Base-by-base conservation (phyloP, 805 yeast species). In the Schwanniomyces pseudopolymorphus region DNA sequence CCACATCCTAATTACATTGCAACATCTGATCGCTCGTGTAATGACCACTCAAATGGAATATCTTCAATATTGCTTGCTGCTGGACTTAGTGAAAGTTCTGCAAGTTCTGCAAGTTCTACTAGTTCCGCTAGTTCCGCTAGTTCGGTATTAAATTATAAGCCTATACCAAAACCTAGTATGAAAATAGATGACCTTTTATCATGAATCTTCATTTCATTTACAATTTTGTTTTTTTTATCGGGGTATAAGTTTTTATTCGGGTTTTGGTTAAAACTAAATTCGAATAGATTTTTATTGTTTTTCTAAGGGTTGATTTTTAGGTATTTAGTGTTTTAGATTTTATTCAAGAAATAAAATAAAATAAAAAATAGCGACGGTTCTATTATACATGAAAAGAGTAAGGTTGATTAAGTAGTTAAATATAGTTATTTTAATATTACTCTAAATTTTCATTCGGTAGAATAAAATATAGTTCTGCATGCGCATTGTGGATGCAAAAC, bases 31-130 rank as follows among this genome's bases (percentile, higher is more conserved):
- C 16, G 10, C 13, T 14, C 49, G 22, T 1, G 22, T 4, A 33
- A 26, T 20, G 37, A 47, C 31, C 26, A 25, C 14, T 6, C 20
- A 13, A 43, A 27, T 38, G 70, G 70, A 3, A 66, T 67, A 19
- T 56, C 60, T n/a, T 59, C 70, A 5, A 61, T 67, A 16, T 50
- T 67, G 16, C 50, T 60, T 35, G 72, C 70, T 4, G 72, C 70
- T 2, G 58, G 57, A 11, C 24, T 54, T 40, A 52, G 44, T 37
- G 46, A 47, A 10, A 40, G 21, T 14, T 21, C 27, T 6, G 22
- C 39, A 7, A 22, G 17, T 42, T 19, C 16, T 6, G 11, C 19
- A 19, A 17, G 36, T 25, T 40, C 42, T n/a, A n/a, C n/a, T n/a
- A 40, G 21, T 14, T 21, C 27, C 5, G 22, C 39, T 5, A 22